Evolutionary conservation across 768 basidiomycete genomes (phyloP).

Genomic region (Xerocomus spinulosus): DNA sequence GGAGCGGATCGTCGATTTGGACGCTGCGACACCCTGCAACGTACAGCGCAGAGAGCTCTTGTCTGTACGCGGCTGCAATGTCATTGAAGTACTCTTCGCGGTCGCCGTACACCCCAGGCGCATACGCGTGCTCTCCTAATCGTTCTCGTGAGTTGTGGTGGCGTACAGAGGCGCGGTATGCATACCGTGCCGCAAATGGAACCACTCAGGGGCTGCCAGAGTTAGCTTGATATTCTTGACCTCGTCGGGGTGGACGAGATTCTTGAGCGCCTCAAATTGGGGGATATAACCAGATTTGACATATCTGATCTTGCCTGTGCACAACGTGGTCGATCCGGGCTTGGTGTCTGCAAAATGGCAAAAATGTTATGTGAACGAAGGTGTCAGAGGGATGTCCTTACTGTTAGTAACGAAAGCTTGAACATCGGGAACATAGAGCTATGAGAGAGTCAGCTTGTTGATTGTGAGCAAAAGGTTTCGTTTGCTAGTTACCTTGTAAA

Average conservation of each 20-base stretch:
- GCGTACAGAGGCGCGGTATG: neutral
- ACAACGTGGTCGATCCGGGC: conserved; percentile 20
- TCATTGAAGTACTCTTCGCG: conserved; percentile 46
- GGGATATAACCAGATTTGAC: conserved; percentile 58
- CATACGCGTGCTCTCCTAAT: conserved; percentile 24
- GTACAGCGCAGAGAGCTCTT: neutral
- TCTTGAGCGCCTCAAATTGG: conserved; percentile 59
- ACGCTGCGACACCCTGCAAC: conserved; percentile 27
- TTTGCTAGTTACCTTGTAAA: conserved; percentile 28
- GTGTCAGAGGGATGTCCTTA: conserved; percentile 1
- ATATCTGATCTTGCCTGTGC: conserved; percentile 59
- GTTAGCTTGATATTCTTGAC: conserved; percentile 67
- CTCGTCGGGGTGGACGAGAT: conserved; percentile 54
- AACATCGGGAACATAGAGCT: conserved; percentile 26
- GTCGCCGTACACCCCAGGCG: conserved; percentile 14
- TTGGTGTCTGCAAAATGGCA: conserved; percentile 12
- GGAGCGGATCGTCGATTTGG: conserved; percentile 47
- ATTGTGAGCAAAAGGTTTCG: no score
- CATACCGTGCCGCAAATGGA: conserved; percentile 62
- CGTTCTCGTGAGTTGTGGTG: neutral
- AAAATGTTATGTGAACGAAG: neutral
- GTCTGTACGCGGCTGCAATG: conserved; percentile 23
- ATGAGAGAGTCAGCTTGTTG: no score
- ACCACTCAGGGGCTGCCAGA: conserved; percentile 68
- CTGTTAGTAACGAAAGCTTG: conserved; percentile 18